These are phyloP conservation scores for Vitis hybrid DNA, from an alignment of 177 flowering plant genomes.

Conservation along the genomic window DNA sequence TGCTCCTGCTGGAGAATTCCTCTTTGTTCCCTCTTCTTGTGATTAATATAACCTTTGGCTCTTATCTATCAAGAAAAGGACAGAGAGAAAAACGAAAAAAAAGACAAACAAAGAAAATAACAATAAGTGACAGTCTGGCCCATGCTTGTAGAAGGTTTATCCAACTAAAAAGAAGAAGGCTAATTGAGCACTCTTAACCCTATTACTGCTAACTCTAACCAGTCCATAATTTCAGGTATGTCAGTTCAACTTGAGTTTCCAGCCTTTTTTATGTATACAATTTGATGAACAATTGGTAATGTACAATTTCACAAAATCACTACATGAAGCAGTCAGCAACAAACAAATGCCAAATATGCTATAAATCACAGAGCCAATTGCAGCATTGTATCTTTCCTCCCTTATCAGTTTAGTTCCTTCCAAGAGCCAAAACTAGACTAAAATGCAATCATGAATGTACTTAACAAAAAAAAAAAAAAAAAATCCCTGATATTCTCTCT, in stretches of 20 bases:
- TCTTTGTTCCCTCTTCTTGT: no score
- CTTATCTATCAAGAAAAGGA: no score
- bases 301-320: not conserved
- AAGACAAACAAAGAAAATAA: not conserved
- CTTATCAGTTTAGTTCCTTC: not conserved
- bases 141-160: not conserved
- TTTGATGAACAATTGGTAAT: not conserved
- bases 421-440: constrained; percentile 1
- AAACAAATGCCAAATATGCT: not conserved
- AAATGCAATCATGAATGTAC: no score
- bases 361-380: not conserved
- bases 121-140: not conserved
- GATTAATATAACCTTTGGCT: no score
- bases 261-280: not conserved
- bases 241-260: not conserved
- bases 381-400: not conserved
- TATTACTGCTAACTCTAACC: not conserved
- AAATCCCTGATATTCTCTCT: no score
- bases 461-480: no score
- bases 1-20: no score
- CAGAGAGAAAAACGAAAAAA: no score
- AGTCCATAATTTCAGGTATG: constrained; percentile 1
- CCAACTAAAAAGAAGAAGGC: not conserved
- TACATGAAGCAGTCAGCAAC: not conserved
- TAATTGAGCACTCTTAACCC: not conserved